Base-by-base conservation (phyloP, 2,329 filamentous ascomycete species). In the Cladophialophora yegresii region DNA sequence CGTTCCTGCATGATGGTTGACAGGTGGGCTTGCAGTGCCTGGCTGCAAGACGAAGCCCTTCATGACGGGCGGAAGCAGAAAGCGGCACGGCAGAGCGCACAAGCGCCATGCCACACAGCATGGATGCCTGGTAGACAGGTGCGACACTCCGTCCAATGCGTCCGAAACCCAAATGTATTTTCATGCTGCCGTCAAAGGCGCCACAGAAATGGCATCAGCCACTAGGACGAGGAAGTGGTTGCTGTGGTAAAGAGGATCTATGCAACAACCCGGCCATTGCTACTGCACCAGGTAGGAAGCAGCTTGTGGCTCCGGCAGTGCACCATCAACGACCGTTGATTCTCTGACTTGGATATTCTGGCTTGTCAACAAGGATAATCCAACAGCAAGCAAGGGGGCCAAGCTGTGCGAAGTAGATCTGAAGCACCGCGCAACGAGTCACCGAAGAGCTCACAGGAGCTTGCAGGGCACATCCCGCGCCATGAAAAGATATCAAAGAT, bases 1-100 rank as follows among this genome's bases (percentile, higher is more conserved):
- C 66, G 66, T 68, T 68, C 66, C 66, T 68, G 66, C 66, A 66
- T 58, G 32, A n/a, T 57, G 61, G 16, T 26, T 56, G 56, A 45
- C 40, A 33, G 49, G 49, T 30, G 28, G 20, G 23, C 47, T n/a
- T 50, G 36, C 45, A 47, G 60, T 65, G 36, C 62, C 62, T 67
- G 65, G 63, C 62, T 65, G 62, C 20, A 60, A 13, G 61, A 49
- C 60, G 26, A 58, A 53, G n/a, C n/a, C 56, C 36, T 45, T 57
- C 33, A 58, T 30, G 36, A 26, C 66, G 63, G 60, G 60, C 62
- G 66, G 66, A 67, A 63, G 66, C 62, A 63, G 59, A 63, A 61
- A 54, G 63, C 66, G 66, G 66, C 62, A 63, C 66, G 66, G 66
- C 54, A 60, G 60, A 58, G 30, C 53, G 65, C 65, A 63, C 61